A percentile compares a stretch with the other conserved stretches of the same genome.
These are phyloP conservation scores for Ceratocystis eucalypticola DNA, from an alignment of 2,329 filamentous ascomycete genomes.

Conservation along the genomic window DNA sequence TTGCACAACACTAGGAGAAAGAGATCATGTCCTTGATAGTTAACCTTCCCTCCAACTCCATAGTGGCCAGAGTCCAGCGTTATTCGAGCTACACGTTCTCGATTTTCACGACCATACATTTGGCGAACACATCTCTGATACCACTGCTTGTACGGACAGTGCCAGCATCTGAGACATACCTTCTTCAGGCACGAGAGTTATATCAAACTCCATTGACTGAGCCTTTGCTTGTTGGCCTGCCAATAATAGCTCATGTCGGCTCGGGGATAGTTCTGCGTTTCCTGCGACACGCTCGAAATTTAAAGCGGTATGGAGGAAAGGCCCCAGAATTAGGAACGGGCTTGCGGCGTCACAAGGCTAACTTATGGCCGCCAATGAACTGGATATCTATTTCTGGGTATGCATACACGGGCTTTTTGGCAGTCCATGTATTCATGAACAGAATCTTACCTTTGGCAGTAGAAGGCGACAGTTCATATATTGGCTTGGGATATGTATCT, in stretches of 20 bases:
- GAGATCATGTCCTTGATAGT: background rate
- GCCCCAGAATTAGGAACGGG: conserved; percentile 28
- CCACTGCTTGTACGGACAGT: conserved; percentile 62
- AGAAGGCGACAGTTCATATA: conserved; percentile 74
- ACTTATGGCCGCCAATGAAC: conserved; percentile 55
- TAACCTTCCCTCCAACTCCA: background rate
- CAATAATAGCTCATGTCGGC: conserved; percentile 60
- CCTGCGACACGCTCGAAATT: conserved; percentile 56
- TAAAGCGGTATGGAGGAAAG: conserved; percentile 61
- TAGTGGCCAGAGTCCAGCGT: conserved; percentile 65
- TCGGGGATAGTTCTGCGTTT: conserved; percentile 67
- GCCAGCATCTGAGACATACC: conserved; percentile 63
- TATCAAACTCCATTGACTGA: conserved; percentile 78
- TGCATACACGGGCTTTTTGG: conserved; percentile 48
- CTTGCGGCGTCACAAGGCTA: conserved; percentile 20
- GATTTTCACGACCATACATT: conserved; percentile 61
- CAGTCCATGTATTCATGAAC: conserved; percentile 62
- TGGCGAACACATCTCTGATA: conserved; percentile 69
- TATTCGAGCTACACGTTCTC: conserved; percentile 81
- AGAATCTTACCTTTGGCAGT: conserved; percentile 59
- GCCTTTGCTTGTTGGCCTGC: conserved; percentile 62
- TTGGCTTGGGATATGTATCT: conserved; percentile 69
- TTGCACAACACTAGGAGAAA: background rate
- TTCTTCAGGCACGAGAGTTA: conserved; percentile 80
- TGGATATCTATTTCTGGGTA: conserved; percentile 63